Base-by-base conservation (phyloP, 202 grass and related monocot genomes). In the Carex sylvatica region DNA sequence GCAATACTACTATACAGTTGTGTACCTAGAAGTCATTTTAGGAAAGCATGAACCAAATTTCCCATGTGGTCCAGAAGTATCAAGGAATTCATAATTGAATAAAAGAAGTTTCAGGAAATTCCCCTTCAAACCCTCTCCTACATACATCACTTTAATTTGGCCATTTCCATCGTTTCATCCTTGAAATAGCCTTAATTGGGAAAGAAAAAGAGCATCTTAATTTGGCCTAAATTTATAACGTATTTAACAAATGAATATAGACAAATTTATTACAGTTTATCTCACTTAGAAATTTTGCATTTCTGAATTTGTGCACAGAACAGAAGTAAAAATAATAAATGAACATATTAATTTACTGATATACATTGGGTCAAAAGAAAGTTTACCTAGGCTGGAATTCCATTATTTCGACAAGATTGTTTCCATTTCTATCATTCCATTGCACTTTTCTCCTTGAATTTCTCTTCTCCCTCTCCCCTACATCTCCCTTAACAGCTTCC, bases 341-440 rank as follows among this genome's bases (percentile, higher is more conserved):
- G n/a, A n/a, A n/a, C n/a, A n/a, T n/a, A n/a, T n/a, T n/a, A n/a
- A n/a, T n/a, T n/a, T n/a, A n/a, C n/a, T n/a, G n/a, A n/a, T 33
- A 33, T 36, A 33, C 38, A 12, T 42, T 44, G n/a, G 35, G 9
- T 36, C 36, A 75, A 24, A 87, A 24, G 42, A 87, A 38, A 76
- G 8, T 64, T 82, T 62, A 88, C 87, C 83, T 88, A 67, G 87
- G 87, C 55, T 85, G 74, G 83, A 88, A 88, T 51, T 88, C 87
- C 68, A 88, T 6, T 11, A 88, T 70, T 76, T 88, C 58, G 24
- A 82, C 87, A 59, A 88, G 68, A 14, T 70, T 85, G 66, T 85
- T 82, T 18, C 87, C 87, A 24, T 82, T 85, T 24, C 67, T 55
- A 77, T 88, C 87, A 22, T 85, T 88, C 87, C 87, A 88, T 65